Evolutionary conservation across 495 filamentous ascomycete species (phyloP), one percentile per base, ranked within the genome.

Genomic region (Podospora pseudocomata): DNA sequence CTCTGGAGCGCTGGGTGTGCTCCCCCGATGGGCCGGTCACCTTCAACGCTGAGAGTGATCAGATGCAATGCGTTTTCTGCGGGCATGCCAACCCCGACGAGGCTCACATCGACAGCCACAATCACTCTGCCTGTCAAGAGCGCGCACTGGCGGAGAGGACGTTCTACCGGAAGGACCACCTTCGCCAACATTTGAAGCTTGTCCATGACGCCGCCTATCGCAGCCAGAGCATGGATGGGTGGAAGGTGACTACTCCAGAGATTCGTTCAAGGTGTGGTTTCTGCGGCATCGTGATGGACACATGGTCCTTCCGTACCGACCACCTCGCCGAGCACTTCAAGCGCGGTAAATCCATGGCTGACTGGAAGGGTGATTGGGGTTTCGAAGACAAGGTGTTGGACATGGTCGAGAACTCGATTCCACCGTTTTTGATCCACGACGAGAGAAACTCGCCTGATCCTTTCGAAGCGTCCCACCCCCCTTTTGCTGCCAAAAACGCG

Each of bases 161-260:
- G 0, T 96, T 94, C 73, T 92, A 89, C 64, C 86, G 92, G 18
- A 96, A 94, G 78, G 92, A 96, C 72, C 91, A 96, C 74, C 80
- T 96, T 2, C 85, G 89, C 64, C 92, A 96, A 73, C 92, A 96
- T 74, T 78, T 96, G 23, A 87, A 90, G 56, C 86, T 94, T 32
- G 90, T 93, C 64, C 92, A 96, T 74, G 78, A 86, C 59, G 86
- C 86, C 34, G 90, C 87, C 69, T 84, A 87, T 65, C 81, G 83
- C 11, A 71, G 80, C n/a, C 82, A 80, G 73, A 74, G 83, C 11
- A 91, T 94, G 81, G 87, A 92, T 15, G 81, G 80, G 27, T 94
- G 92, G 91, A 89, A 89, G 74, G 79, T 82, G 15, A 77, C 81
- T 5, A 85, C 82, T 2, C 82, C 80, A 11, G 85, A 87, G 68